phyloP scores from a whole-genome alignment of 192 early-diverging fungal species.

The Thoreauomyces humboldtii region DNA sequence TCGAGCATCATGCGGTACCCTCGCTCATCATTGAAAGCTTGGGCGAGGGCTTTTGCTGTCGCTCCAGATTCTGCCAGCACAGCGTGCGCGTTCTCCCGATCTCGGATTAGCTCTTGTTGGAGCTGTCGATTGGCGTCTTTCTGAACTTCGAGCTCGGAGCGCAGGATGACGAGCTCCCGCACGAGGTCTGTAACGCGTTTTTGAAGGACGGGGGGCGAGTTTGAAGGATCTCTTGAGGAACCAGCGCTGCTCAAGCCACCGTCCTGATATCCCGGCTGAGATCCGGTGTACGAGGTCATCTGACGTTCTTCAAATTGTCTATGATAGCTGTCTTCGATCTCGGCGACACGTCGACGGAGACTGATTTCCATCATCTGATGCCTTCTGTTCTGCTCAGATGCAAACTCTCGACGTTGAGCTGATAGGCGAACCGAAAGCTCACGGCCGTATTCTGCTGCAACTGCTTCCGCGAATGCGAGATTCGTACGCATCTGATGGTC shows the following conservation, averaged over 20 bases:
- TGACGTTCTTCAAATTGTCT: conserved; percentile 23
- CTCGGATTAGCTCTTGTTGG: neutral
- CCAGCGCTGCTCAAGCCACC: too few species aligned
- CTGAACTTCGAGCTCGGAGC: conserved; percentile 1
- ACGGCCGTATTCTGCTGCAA: conserved; percentile 30
- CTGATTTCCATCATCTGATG: conserved; percentile 15
- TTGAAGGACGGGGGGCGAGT: neutral
- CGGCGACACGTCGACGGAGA: conserved; percentile 6
- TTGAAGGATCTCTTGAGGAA: neutral
- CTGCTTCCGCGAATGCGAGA: conserved; percentile 29
- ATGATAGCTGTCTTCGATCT: conserved; percentile 14
- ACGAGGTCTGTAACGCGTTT: neutral
- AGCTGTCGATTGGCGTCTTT: neutral
- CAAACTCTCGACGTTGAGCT: conserved; percentile 22
- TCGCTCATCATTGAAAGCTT: neutral
- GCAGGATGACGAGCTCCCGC: conserved; percentile 3
- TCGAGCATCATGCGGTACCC: too few species aligned
- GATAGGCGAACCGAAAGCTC: conserved; percentile 18
- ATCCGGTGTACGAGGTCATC: neutral
- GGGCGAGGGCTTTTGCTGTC: neutral
- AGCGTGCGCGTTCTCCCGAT: neutral
- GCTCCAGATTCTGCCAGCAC: neutral
- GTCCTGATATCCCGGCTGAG: neutral
- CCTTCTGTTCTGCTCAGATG: conserved; percentile 11
- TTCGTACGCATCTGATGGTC: conserved; percentile 36